phyloP scores from a whole-genome alignment of 2,329 filamentous ascomycete species.

The Colletotrichum brevisporum region DNA sequence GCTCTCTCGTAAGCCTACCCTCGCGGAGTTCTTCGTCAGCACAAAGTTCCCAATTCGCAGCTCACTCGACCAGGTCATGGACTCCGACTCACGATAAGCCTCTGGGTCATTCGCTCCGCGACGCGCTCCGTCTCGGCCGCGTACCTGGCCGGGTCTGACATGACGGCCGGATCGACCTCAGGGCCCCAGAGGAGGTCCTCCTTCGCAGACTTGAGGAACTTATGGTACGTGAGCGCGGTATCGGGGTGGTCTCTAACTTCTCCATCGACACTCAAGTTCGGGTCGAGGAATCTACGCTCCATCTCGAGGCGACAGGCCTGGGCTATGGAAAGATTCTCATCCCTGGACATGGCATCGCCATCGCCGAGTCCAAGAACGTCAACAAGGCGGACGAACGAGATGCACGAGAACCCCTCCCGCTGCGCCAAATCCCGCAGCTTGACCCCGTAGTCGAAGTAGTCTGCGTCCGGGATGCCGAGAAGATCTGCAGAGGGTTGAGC shows the following conservation, averaged over 20 bases:
- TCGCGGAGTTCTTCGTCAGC: not conserved
- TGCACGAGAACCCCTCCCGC: conserved; percentile 1
- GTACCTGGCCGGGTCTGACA: not conserved
- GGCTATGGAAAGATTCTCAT: not conserved
- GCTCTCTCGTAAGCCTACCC: not conserved
- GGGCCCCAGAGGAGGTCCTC: conserved; percentile 29
- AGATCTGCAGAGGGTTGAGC: conserved; percentile 3
- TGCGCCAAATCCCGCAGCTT: conserved; percentile 17
- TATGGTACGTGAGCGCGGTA: conserved; percentile 18
- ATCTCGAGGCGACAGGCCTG: conserved; percentile 10
- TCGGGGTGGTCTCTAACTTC: conserved; percentile 10
- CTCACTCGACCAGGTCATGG: no score
- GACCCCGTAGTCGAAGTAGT: conserved; percentile 29
- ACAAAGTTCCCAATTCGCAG: not conserved
- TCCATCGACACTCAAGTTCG: not conserved
- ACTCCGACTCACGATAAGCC: not conserved
- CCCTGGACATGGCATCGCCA: not conserved
- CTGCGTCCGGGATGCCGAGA: conserved; percentile 20
- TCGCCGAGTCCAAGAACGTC: not conserved
- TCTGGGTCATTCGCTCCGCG: conserved; percentile 9
- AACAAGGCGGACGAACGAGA: not conserved
- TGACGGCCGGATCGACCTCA: conserved; percentile 1
- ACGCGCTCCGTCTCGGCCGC: not conserved
- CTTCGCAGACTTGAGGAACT: conserved; percentile 9
- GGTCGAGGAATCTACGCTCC: conserved; percentile 2